Conservation (phyloP, 306 rosid species). For the Castanea mollissima region DNA sequence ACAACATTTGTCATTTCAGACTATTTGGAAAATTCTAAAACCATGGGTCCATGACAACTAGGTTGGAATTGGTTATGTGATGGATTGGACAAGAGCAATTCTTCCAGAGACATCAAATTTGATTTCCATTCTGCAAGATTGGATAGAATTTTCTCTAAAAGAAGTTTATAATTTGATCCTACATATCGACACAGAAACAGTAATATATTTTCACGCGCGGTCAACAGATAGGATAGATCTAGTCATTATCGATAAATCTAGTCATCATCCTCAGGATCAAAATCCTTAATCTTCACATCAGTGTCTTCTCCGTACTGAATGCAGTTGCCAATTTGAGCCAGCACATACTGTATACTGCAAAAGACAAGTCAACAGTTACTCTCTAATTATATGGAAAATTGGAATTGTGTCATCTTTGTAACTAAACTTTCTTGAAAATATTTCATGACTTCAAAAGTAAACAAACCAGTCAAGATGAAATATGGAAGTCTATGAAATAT, state of each 20-base stretch:
- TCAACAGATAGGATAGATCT: background rate
- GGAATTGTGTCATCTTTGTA: background rate
- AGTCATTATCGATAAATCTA: slow-evolving; percentile 40
- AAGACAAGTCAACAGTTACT: slow-evolving; percentile 9
- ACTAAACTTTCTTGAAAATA: background rate
- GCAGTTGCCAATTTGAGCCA: slow-evolving; percentile 64
- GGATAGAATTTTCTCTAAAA: no score
- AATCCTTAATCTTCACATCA: slow-evolving; percentile 66
- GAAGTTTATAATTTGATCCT: no score
- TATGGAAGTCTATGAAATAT: no score
- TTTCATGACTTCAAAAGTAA: background rate
- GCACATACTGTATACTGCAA: slow-evolving; percentile 54
- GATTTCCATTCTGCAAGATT: no score
- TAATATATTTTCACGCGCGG: no score
- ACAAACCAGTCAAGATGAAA: background rate
- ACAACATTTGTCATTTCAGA: background rate
- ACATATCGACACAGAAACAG: no score
- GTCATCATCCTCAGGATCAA: slow-evolving; percentile 60
- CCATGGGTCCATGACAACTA: no score
- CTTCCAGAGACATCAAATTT: no score
- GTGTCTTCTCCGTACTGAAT: slow-evolving; percentile 77
- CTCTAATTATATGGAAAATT: no score
- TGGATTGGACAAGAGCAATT: no score
- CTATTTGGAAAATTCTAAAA: background rate
- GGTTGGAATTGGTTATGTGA: no score